Base-by-base conservation (phyloP, 805 yeast species). In the Starmerella bacillaris region DNA sequence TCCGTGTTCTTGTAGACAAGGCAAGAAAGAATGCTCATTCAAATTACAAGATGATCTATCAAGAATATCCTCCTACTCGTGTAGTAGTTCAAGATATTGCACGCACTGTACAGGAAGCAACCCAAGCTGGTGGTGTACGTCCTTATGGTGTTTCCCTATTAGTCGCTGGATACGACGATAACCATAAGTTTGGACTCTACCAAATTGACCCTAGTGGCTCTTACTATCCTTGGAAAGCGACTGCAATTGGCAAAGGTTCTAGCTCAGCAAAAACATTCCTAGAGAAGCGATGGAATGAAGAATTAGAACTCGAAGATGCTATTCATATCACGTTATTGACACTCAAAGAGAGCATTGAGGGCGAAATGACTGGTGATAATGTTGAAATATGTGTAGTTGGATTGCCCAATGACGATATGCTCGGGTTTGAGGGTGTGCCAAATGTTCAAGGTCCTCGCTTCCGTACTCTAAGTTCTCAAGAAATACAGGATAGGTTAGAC, bases 141-240 rank as follows among this genome's bases (percentile, higher is more conserved):
- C 99, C 98, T n/a, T 89, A 74, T 55, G 99, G 99, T 41, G 95
- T 92, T 17, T 80, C 94, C 8, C 63, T 89, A 38, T 64, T 89
- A 37, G 83, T 89, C 15, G 99, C 95, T 7, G 98, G 98, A 17
- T 70, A 80, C 54, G 96, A 89, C 54, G 82, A 76, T 24, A 65
- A 65, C 39, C 72, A 67, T 48, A 73, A 73, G 20, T 84, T 70
- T 57, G 78, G 78, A 53, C 65, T 89, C 40, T 89, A 89, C 57
- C 99, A 89, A 60, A 92, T 89, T 32, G 99, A 89, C 60, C 99
- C 99, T 4, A 78, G 93, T 3, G 99, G 99, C 7, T 74, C 94
- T 27, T 89, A 77, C 57, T 89, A 80, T 67, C 96, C 99, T 7
- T 89, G 99, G 99, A 89, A 86, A 59, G 98, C 98, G 26, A 86